A percentile compares a stretch with the other conserved stretches of the same genome.
phyloP scores from a whole-genome alignment of 2,329 filamentous ascomycete genomes.

The Fusarium duplospermum region DNA sequence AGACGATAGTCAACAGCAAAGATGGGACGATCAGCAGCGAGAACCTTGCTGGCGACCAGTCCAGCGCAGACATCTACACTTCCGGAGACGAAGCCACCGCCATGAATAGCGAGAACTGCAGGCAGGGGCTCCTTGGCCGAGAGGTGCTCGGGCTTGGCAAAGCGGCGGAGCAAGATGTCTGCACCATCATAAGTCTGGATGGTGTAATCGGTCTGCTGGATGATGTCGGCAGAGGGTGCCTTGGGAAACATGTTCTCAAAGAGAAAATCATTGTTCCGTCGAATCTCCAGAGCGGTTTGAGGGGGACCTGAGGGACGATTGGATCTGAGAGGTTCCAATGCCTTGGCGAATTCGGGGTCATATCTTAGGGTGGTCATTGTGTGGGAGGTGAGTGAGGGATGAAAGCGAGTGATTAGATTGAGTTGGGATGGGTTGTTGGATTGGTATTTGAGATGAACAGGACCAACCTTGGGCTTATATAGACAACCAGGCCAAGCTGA shows the following conservation, averaged over 20 bases:
- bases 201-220: conserved; percentile 22
- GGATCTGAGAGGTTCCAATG: conserved; percentile 24
- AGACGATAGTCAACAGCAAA: conserved; percentile 40
- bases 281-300: conserved; percentile 28
- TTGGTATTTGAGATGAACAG: not conserved
- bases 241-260: conserved; percentile 15
- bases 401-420: not conserved
- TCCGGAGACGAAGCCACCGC: conserved; percentile 31
- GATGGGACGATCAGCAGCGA: conserved; percentile 16
- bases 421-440: not conserved
- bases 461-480: not conserved
- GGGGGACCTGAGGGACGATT: conserved; percentile 3
- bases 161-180: conserved; percentile 28
- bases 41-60: not conserved
- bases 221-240: not conserved
- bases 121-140: conserved; percentile 19
- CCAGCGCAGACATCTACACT: conserved; percentile 15
- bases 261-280: conserved; percentile 8
- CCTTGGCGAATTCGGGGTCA: conserved; percentile 34
- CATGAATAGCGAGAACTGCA: conserved; percentile 25
- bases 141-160: conserved; percentile 16
- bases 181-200: conserved; percentile 29
- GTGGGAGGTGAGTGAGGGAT: not conserved
- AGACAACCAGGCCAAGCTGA: not conserved
- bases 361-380: conserved; percentile 31